These are phyloP conservation scores for Schwanniomyces yamadae DNA, from an alignment of 805 yeast genomes.

Conservation along the genomic window DNA sequence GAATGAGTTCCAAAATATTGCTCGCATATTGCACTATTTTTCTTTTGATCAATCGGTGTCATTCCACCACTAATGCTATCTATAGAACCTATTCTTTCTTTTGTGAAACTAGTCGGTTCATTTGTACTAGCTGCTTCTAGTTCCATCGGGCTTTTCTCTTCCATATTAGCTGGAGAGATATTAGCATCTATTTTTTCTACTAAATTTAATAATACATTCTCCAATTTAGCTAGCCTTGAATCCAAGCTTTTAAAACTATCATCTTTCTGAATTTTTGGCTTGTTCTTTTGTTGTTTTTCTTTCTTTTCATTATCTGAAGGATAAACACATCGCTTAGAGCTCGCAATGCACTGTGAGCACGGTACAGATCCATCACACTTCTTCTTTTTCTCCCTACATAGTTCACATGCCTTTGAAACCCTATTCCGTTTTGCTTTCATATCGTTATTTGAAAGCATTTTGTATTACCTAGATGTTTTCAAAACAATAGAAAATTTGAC, in stretches of 20 bases:
- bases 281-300: conserved; percentile 12
- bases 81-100: neutral
- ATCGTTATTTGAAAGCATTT: neutral
- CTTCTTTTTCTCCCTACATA: conserved; percentile 48
- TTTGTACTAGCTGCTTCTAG: neutral
- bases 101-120: neutral
- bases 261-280: conserved; percentile 3
- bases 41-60: conserved; percentile 2
- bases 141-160: no score
- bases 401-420: conserved; percentile 42
- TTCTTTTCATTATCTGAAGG: conserved; percentile 14
- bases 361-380: conserved; percentile 49
- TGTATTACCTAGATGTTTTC: conserved; percentile 31
- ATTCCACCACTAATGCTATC: neutral
- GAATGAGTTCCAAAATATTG: conserved; percentile 39
- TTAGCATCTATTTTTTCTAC: conserved; percentile 8
- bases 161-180: neutral
- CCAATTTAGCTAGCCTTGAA: conserved; percentile 14
- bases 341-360: conserved; percentile 42
- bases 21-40: conserved; percentile 5
- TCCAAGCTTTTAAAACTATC: conserved; percentile 10
- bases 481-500: no score
- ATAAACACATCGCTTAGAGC: conserved; percentile 27
- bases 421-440: conserved; percentile 4
- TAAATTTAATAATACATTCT: conserved; percentile 15